phyloP scores from a whole-genome alignment of 805 yeast species.

The Debaryomyces castellii region DNA sequence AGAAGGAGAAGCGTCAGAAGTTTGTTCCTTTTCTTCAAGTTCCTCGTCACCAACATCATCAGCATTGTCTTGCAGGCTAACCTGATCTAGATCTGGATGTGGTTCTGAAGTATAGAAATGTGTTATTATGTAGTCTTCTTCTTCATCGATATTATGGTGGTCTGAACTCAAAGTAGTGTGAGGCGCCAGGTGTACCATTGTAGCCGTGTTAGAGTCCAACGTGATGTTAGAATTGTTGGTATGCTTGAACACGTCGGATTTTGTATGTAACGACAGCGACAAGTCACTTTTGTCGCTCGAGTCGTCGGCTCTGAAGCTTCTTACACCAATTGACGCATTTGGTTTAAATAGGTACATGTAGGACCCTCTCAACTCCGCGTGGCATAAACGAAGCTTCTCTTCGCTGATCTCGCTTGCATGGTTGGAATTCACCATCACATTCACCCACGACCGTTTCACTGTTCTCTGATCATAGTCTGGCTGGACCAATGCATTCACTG shows the following conservation, averaged over 20 bases:
- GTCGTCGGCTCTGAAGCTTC: constrained; percentile 23
- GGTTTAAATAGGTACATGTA: constrained; percentile 60
- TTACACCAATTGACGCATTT: constrained; percentile 45
- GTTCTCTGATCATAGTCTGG: constrained; percentile 32
- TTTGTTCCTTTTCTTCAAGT: too few species aligned
- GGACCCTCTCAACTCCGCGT: constrained; percentile 73
- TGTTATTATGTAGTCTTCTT: constrained; percentile 14
- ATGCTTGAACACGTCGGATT: constrained; percentile 13
- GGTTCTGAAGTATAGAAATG: constrained; percentile 25
- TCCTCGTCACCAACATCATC: constrained; percentile 6
- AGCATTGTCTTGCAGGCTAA: constrained; percentile 19
- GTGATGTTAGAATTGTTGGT: constrained; percentile 13
- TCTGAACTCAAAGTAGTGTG: neutral
- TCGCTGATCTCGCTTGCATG: constrained; percentile 32
- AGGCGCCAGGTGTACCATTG: neutral
- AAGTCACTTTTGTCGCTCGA: neutral
- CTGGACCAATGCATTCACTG: constrained; percentile 13
- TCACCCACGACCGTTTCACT: constrained; percentile 37
- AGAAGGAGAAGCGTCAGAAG: neutral
- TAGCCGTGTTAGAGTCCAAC: neutral
- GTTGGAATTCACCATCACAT: constrained; percentile 33
- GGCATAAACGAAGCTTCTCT: constrained; percentile 45
- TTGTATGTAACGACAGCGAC: constrained; percentile 5
- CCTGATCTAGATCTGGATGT: constrained; percentile 44
- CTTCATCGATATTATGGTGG: neutral